phyloP scores from a whole-genome alignment of 306 rosid species.

The Dalbergia cochinchinensis region DNA sequence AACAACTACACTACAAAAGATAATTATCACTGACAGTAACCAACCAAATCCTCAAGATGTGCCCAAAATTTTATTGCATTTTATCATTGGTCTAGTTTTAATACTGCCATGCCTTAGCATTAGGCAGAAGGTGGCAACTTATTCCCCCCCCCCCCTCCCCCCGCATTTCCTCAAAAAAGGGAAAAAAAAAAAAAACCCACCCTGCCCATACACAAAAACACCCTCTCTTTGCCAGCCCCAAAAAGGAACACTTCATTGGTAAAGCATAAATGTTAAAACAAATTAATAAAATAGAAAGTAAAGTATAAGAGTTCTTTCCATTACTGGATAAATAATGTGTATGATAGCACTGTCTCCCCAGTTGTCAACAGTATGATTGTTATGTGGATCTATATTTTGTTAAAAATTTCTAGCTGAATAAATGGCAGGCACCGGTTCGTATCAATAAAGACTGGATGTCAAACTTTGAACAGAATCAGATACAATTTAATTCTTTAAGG shows the following conservation, averaged over 20 bases:
- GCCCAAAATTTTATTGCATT: background rate
- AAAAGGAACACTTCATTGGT: background rate
- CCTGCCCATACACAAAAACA: background rate
- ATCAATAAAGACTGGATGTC: background rate
- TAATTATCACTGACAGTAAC: background rate
- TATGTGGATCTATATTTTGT: background rate
- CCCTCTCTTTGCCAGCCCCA: background rate
- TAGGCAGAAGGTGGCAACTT: background rate
- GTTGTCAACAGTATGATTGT: slow-evolving; percentile 1
- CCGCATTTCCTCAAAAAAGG: too few species aligned
- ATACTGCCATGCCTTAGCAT: background rate
- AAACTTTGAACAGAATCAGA: background rate
- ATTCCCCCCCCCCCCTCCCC: background rate
- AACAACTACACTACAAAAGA: background rate
- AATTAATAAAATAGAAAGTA: background rate
- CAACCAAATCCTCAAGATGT: too few species aligned
- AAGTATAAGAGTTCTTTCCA: background rate
- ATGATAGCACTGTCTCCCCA: background rate
- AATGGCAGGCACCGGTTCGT: too few species aligned
- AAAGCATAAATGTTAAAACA: background rate
- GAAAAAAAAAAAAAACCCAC: too few species aligned
- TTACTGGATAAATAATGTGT: background rate
- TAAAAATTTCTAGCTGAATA: background rate
- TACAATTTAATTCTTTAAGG: background rate
- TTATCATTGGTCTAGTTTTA: background rate